phyloP scores from a whole-genome alignment of 495 filamentous ascomycete species.

The Talaromyces trachyspermus region DNA sequence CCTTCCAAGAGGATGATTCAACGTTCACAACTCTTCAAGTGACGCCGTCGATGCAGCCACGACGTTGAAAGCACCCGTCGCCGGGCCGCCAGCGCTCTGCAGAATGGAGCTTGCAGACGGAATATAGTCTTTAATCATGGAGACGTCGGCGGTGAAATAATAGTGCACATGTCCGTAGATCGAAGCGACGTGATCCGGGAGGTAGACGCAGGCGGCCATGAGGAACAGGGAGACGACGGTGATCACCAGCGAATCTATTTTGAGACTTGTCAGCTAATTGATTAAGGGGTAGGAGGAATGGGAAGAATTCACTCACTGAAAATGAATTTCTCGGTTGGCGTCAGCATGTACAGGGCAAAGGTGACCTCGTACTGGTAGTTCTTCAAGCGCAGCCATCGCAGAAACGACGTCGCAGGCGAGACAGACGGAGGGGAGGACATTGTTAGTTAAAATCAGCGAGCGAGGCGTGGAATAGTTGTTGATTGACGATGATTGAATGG shows the following conservation, averaged over 20 bases:
- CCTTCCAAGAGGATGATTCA: too few relatives aligned
- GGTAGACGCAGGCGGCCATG: conserved; percentile 80
- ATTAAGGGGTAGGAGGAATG: neutral
- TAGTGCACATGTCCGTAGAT: conserved; percentile 83
- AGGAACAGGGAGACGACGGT: conserved; percentile 77
- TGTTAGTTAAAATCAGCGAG: conserved; percentile 7
- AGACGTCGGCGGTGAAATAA: conserved; percentile 74
- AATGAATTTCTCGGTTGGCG: conserved; percentile 74
- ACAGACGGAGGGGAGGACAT: conserved; percentile 21
- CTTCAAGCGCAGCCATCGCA: conserved; percentile 67
- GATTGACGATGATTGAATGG: too few relatives aligned
- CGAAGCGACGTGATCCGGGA: conserved; percentile 77
- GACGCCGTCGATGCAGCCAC: conserved; percentile 27
- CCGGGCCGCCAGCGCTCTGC: conserved; percentile 22
- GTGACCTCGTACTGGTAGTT: conserved; percentile 84
- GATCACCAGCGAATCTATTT: conserved; percentile 80
- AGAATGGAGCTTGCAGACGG: conserved; percentile 29
- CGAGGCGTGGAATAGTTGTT: too few relatives aligned
- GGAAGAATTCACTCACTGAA: conserved; percentile 53
- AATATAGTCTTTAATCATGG: conserved; percentile 32
- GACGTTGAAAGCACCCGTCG: conserved; percentile 28
- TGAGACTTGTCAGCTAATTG: neutral
- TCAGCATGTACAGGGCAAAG: conserved; percentile 80
- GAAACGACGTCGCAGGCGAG: conserved; percentile 37
- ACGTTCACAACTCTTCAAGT: conserved; percentile 37